A percentile compares a stretch with the other conserved stretches of the same genome.
Conservation (phyloP, 495 filamentous ascomycete genomes). For the Lentithecium fluviatile region DNA sequence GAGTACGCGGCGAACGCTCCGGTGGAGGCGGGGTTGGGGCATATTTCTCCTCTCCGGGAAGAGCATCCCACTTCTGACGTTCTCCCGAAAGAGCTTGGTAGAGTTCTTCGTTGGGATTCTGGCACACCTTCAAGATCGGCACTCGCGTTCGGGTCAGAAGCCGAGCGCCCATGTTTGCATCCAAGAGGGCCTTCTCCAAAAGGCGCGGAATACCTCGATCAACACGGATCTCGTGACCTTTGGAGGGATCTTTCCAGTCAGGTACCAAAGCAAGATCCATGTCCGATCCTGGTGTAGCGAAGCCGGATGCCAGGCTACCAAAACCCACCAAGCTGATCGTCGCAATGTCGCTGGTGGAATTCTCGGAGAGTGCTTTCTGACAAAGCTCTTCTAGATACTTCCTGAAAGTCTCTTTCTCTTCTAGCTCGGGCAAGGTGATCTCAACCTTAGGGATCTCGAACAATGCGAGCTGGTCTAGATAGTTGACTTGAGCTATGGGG, state of each 20-base stretch:
- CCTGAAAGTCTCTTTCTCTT: slow-evolving; percentile 64
- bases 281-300: slow-evolving; percentile 70
- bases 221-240: not conserved
- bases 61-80: slow-evolving; percentile 58
- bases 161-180: slow-evolving; percentile 64
- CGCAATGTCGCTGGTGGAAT: slow-evolving; percentile 46
- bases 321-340: slow-evolving; percentile 64
- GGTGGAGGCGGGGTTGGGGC: not conserved
- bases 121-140: slow-evolving; percentile 79
- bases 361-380: slow-evolving; percentile 51
- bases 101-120: slow-evolving; percentile 59
- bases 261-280: slow-evolving; percentile 71
- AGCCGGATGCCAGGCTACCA: slow-evolving; percentile 70
- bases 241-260: slow-evolving; percentile 40
- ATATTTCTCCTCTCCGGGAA: slow-evolving; percentile 39
- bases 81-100: slow-evolving; percentile 53
- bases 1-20: slow-evolving; percentile 1
- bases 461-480: slow-evolving; percentile 38
- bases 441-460: slow-evolving; percentile 37
- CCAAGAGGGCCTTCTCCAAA: slow-evolving; percentile 67
- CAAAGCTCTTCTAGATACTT: slow-evolving; percentile 56
- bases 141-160: slow-evolving; percentile 71
- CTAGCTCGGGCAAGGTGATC: slow-evolving; percentile 50
- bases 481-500: slow-evolving; percentile 36
- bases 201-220: slow-evolving; percentile 52